Evolutionary conservation across 352 stramenopile genomes (phyloP).

Genomic region (Thraustotheca clavata): DNA sequence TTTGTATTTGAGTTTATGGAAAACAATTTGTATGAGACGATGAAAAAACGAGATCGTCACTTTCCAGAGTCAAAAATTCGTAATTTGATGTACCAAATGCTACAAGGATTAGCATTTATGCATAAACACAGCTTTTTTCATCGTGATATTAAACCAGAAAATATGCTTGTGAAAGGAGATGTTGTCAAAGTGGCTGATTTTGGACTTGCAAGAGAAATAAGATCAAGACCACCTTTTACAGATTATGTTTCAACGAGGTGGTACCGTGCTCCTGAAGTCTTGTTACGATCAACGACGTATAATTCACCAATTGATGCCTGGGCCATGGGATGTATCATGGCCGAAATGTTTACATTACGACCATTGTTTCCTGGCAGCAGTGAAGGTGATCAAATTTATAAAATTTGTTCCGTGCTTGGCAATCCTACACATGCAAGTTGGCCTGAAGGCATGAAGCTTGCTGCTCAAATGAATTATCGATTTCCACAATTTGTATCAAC

Average conservation of each 20-base stretch:
- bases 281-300: slow-evolving; percentile 93
- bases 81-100: slow-evolving; percentile 97
- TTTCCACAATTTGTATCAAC: slow-evolving; percentile 93
- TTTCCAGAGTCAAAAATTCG: slow-evolving; percentile 92
- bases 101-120: slow-evolving; percentile 96
- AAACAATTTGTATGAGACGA: slow-evolving; percentile 95
- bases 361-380: slow-evolving; percentile 96
- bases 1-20: slow-evolving; percentile 99
- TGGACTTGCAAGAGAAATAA: slow-evolving; percentile 93
- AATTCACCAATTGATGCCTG: slow-evolving; percentile 97
- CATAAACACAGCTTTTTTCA: slow-evolving; percentile 98
- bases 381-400: slow-evolving; percentile 97
- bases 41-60: slow-evolving; percentile 87
- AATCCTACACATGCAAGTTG: slow-evolving; percentile 86
- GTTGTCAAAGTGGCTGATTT: slow-evolving; percentile 98
- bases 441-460: slow-evolving; percentile 93
- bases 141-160: slow-evolving; percentile 97
- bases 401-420: slow-evolving; percentile 94
- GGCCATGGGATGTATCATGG: slow-evolving; percentile 97
- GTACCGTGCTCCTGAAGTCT: slow-evolving; percentile 97
- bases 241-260: slow-evolving; percentile 98
- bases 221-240: slow-evolving; percentile 89
- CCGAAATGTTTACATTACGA: slow-evolving; percentile 93
- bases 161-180: slow-evolving; percentile 94
- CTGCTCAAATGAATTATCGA: slow-evolving; percentile 92